A percentile compares a stretch with the other conserved stretches of the same genome.
These are phyloP conservation scores for Solanum hybrid DNA, from an alignment of 305 asterid genomes.

Conservation along the genomic window DNA sequence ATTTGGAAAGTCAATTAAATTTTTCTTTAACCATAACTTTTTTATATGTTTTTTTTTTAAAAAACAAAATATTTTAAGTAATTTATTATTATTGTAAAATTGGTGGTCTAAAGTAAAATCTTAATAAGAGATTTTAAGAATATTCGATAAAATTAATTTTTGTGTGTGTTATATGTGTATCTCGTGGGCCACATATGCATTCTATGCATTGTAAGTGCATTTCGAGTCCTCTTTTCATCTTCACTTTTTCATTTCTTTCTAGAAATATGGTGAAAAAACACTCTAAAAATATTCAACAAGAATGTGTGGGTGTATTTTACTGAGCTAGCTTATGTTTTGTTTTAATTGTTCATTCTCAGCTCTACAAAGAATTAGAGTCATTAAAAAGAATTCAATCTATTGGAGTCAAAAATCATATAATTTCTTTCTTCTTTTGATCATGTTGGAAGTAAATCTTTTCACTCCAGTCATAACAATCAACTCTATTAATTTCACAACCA, in stretches of 20 bases:
- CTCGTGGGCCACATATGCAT: no score
- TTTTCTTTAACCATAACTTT: neutral
- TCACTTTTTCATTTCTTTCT: neutral
- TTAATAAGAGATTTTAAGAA: neutral
- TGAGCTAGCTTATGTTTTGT: no score
- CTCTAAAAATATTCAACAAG: neutral
- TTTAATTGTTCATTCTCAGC: neutral
- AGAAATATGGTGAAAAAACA: neutral
- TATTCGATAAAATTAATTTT: no score
- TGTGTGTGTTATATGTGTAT: no score
- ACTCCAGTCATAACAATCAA: neutral
- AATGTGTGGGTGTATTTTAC: neutral
- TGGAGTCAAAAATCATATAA: no score
- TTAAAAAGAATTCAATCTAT: no score
- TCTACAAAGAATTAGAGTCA: neutral
- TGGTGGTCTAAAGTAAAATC: neutral
- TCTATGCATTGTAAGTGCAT: no score
- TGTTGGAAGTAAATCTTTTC: no score
- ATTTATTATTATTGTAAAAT: no score
- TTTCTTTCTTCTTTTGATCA: no score
- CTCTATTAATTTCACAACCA: neutral
- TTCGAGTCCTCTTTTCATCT: neutral
- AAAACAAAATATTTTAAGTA: no score
- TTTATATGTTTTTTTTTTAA: no score
- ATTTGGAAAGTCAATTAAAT: neutral